Base-by-base conservation (phyloP, 108 stramenopile genomes). In the Pseudonitzschia pungens region DNA sequence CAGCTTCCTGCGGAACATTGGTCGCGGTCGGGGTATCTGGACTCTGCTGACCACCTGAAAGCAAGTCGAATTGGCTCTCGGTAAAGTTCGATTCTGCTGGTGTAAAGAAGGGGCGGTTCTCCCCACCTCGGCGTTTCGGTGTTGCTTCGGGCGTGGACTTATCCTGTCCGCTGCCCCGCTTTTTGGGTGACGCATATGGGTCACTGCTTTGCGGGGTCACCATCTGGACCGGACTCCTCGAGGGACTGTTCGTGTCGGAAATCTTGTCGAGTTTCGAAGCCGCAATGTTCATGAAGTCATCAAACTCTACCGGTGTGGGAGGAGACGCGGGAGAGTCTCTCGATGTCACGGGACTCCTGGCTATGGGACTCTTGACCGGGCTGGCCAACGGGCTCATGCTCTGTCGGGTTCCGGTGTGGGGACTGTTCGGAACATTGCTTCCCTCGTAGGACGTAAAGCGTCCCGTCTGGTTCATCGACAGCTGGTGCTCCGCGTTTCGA, bases 201-300 rank as follows among this genome's bases (percentile, higher is more conserved):
- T 18, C 16, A 48, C 16, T 48, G 10, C 7, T 48, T 48, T 18
- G 14, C 45, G 45, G 3, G 2, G 45, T 48, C 45, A 12, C 14
- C 3, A 12, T 18, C 45, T 18, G 45, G 45, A 4, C 45, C 16
- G 5, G 16, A 18, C 45, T 48, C 10, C 18, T 14, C 16, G 16
- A n/a, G n/a, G n/a, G 14, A 12, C 18, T 48, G 57, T 31, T 58
- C 12, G 27, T 5, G 55, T 68, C 66, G 31, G 36, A 51, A 42
- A 44, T 63, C 48, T 40, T 58, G 14, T 69, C 12, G 60, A 77
- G 76, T 57, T 58, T 77, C 22, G 69, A 65, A 16, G 69, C 70
- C 18, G 70, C 76, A 0, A 77, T 20, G 32, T 76, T 68, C 68
- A 76, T 76, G 28, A 56, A 76, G 36, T 51, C 20, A 52, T 70